These are phyloP conservation scores for Beauveria brongniartii DNA, from an alignment of 2,329 filamentous ascomycete species.

Conservation along the genomic window DNA sequence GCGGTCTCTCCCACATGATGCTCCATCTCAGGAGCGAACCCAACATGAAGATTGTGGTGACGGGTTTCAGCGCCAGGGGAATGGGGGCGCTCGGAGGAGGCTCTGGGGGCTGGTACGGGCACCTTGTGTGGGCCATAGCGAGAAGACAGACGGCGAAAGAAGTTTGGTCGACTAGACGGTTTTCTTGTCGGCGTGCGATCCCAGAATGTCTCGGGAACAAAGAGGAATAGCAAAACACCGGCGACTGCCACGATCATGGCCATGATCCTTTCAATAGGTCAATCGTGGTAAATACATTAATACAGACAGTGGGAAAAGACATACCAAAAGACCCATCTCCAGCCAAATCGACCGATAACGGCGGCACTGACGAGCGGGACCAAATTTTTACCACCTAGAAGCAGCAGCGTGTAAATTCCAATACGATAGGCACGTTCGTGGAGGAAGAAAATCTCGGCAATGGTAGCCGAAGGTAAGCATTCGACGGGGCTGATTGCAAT, in stretches of 20 bases:
- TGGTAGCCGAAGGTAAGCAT: conserved; percentile 84
- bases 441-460: conserved; percentile 93
- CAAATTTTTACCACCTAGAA: conserved; percentile 87
- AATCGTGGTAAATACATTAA: background rate
- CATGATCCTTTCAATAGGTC: conserved; percentile 52
- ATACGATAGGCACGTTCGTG: conserved; percentile 90
- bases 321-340: conserved; percentile 88
- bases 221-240: conserved; percentile 69
- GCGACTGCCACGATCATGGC: conserved; percentile 70
- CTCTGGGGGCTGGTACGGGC: conserved; percentile 1
- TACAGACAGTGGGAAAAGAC: conserved; percentile 16
- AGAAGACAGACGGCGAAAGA: conserved; percentile 42
- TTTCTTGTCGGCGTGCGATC: conserved; percentile 61
- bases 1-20: conserved; percentile 1
- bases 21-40: conserved; percentile 19
- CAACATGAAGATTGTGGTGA: conserved; percentile 24
- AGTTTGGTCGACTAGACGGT: conserved; percentile 32
- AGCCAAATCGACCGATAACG: conserved; percentile 68
- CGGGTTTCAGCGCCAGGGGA: conserved; percentile 16
- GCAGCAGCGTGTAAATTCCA: conserved; percentile 83
- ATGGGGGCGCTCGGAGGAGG: conserved; percentile 11
- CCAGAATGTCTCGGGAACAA: conserved; percentile 95
- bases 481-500: conserved; percentile 85
- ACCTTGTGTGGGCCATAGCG: conserved; percentile 20
- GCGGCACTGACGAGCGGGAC: conserved; percentile 79